Base-by-base conservation (phyloP, 2,329 filamentous ascomycete genomes). In the Clarireedia homoeocarpa region DNA sequence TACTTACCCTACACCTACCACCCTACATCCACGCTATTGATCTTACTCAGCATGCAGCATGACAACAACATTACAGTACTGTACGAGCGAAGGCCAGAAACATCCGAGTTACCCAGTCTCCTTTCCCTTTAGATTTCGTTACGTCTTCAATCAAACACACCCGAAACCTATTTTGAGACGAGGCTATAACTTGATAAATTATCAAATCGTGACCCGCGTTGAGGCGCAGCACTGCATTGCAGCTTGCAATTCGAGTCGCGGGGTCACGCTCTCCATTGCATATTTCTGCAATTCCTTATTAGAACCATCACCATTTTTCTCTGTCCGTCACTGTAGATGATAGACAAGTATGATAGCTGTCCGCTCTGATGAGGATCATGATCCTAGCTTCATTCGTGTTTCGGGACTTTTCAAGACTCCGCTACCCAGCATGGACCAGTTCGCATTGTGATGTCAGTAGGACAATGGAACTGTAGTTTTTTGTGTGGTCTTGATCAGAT, bases 121-220 rank as follows among this genome's bases (percentile, higher is more conserved):
- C 26, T 26, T 49, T 30, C 30, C 46, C 38, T 45, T 45, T 42
- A 14, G 14, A 14, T 10, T 14, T 36, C 34, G 40, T 17, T 50
- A 12, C 38, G 6, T 47, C 44, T 55, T 44, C 38, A 15, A 6
- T 26, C 44, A 50, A 50, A 38, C 47, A 44, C 15, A 38, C 47
- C 27, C 53, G 49, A 50, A 59, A 58, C 56, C 56, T 59, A 59
- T 59, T 59, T 59, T 58, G 58, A 59, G 58, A 59, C 48, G 53
- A 48, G 55, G 48, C 55, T 52, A 55, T 51, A 38, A 38, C 26
- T 26, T 23, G 15, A 15, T 7, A 26, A 14, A 26, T 23, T 6
- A 47, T 30, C 44, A 42, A 30, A 45, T 50, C 53, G 34, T 36
- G 26, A 50, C 27, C 49, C 49, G 24, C 17, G 30, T 34, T 45